These are phyloP conservation scores for Nectriaceae sp. DNA, from an alignment of 2,329 filamentous ascomycete genomes.

Conservation along the genomic window DNA sequence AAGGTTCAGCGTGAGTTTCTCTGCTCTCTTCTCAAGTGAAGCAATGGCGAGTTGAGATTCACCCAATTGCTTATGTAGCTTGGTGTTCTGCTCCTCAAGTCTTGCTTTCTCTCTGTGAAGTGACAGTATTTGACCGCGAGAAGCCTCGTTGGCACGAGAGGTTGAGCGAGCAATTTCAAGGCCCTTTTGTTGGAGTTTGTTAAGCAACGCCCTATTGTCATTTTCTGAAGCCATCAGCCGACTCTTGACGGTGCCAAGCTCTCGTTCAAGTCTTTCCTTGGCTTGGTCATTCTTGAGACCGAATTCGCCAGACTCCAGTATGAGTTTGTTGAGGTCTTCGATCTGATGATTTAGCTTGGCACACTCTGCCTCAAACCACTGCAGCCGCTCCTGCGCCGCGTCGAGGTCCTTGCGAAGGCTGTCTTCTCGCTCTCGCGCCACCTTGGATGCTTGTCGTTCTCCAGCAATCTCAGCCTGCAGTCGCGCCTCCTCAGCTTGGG, in stretches of 20 bases:
- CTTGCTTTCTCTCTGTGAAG: conserved; percentile 83
- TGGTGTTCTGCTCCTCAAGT: conserved; percentile 79
- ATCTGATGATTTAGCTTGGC: conserved; percentile 76
- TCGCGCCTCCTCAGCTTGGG: conserved; percentile 82
- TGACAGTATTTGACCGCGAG: conserved; percentile 72
- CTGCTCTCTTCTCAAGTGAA: conserved; percentile 88
- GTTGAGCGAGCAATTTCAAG: conserved; percentile 91
- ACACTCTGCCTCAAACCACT: conserved; percentile 79
- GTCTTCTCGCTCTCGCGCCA: conserved; percentile 78
- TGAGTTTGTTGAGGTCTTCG: conserved; percentile 82
- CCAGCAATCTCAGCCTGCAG: conserved; percentile 78
- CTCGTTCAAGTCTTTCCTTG: conserved; percentile 89
- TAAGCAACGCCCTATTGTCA: conserved; percentile 91
- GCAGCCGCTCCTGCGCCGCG: conserved; percentile 72
- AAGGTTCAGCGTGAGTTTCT: conserved; percentile 83
- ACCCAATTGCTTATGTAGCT: conserved; percentile 79
- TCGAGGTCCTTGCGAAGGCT: conserved; percentile 80
- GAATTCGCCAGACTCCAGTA: conserved; percentile 87
- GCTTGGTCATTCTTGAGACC: conserved; percentile 89
- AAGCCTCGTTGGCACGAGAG: conserved; percentile 81
- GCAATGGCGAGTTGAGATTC: conserved; percentile 82
- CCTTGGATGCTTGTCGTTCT: conserved; percentile 75
- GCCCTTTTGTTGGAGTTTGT: conserved; percentile 97
- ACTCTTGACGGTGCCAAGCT: conserved; percentile 88
- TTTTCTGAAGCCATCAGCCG: conserved; percentile 91